Percentiles rank a stretch among this genome's conserved stretches.
Conservation (phyloP, 148 eudicot genomes). For the Selenicereus undatus region DNA sequence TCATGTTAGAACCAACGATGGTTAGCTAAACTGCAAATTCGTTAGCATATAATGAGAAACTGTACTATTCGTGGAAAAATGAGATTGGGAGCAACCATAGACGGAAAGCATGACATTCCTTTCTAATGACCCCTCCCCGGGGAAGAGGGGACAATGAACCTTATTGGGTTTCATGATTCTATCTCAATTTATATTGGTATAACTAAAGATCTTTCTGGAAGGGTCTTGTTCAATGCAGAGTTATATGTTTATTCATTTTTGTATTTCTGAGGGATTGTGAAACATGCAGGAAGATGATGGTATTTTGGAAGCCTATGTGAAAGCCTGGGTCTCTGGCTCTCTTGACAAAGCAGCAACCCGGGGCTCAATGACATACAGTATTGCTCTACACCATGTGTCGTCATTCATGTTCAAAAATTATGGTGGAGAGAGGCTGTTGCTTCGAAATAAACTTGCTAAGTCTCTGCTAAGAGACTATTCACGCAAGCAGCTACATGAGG, state of each 20-base stretch:
- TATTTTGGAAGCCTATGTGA: slow-evolving; percentile 74
- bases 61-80: no score
- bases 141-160: neutral
- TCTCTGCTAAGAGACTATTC: slow-evolving; percentile 73
- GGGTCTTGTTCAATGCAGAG: neutral
- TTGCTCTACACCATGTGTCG: slow-evolving; percentile 74
- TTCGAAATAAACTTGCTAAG: slow-evolving; percentile 63
- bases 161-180: neutral
- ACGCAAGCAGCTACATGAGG: slow-evolving; percentile 71
- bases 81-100: no score
- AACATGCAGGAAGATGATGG: slow-evolving; percentile 59
- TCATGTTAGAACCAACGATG: no score
- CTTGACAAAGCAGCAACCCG: slow-evolving; percentile 73
- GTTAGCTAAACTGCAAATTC: no score
- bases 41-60: no score
- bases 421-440: slow-evolving; percentile 34
- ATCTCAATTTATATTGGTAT: neutral
- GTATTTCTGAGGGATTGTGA: neutral
- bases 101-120: no score
- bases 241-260: neutral
- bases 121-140: no score
- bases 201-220: neutral
- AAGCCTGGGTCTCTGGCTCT: slow-evolving; percentile 87
- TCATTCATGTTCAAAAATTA: slow-evolving; percentile 53
- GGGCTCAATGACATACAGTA: slow-evolving; percentile 45